Evolutionary conservation across 1,139 yeast species (phyloP).

Genomic region (Saccharomyces hybrid): DNA sequence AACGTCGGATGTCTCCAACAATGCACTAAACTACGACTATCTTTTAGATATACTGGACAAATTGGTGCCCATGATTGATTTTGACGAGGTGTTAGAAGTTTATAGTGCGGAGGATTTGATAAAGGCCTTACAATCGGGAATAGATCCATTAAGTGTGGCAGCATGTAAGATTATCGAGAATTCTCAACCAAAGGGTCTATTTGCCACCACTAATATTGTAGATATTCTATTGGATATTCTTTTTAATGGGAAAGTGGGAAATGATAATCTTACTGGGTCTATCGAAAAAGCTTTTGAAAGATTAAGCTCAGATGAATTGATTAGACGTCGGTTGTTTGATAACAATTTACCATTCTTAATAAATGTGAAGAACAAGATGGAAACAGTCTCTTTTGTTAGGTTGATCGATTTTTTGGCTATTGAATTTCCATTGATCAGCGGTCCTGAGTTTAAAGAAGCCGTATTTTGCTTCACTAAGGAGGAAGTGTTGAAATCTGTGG

Average conservation of each 20-base stretch:
- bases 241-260: conserved; percentile 17
- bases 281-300: conserved; percentile 26
- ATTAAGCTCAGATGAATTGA: conserved; percentile 25
- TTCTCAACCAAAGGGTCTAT: conserved; percentile 32
- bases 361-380: conserved; percentile 13
- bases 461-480: conserved; percentile 20
- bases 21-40: conserved; percentile 13
- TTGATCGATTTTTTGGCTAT: conserved; percentile 25
- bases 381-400: conserved; percentile 24
- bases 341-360: conserved; percentile 20
- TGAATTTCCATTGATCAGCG: conserved; percentile 18
- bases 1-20: conserved; percentile 4
- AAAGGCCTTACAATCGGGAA: conserved; percentile 28
- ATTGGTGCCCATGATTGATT: conserved; percentile 22
- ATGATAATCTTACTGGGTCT: conserved; percentile 24
- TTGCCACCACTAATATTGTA: conserved; percentile 28
- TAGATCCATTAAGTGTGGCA: conserved; percentile 22
- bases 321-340: conserved; percentile 28
- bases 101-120: conserved; percentile 28
- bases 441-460: conserved; percentile 23
- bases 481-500: conserved; percentile 14
- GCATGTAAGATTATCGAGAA: conserved; percentile 30
- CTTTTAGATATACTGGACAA: conserved; percentile 27
- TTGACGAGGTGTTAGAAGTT: conserved; percentile 27
- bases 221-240: conserved; percentile 23